phyloP scores from a whole-genome alignment of 495 filamentous ascomycete species.

The Tuber calosporum region DNA sequence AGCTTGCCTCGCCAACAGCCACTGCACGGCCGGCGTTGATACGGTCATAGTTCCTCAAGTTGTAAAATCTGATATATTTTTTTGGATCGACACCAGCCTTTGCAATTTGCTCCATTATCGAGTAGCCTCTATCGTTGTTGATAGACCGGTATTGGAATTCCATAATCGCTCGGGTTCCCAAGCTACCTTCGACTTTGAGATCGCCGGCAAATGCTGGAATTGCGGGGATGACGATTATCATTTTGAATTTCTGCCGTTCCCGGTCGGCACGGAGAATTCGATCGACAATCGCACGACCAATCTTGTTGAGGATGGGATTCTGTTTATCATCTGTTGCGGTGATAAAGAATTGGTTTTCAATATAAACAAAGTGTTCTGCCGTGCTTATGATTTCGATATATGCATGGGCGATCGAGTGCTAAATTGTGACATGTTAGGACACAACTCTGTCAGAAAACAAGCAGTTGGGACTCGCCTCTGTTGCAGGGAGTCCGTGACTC shows the following conservation, averaged over 20 bases:
- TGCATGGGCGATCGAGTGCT: constrained; percentile 80
- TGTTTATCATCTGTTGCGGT: constrained; percentile 73
- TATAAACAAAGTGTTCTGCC: constrained; percentile 81
- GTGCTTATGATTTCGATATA: constrained; percentile 76
- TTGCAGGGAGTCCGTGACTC: constrained; percentile 42
- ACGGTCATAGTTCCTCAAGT: constrained; percentile 85
- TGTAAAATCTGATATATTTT: constrained; percentile 91
- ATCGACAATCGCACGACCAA: constrained; percentile 81
- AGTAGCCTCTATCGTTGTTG: constrained; percentile 71
- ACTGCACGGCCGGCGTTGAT: constrained; percentile 67
- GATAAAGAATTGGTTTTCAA: constrained; percentile 98
- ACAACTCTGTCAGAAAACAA: constrained; percentile 28
- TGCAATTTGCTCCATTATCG: constrained; percentile 72
- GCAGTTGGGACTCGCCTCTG: constrained; percentile 15
- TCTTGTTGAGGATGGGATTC: constrained; percentile 74
- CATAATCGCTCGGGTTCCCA: constrained; percentile 91
- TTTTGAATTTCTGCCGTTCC: constrained; percentile 66
- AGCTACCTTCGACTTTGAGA: constrained; percentile 64
- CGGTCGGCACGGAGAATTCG: constrained; percentile 72
- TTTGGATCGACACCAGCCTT: constrained; percentile 64
- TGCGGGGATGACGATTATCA: constrained; percentile 79
- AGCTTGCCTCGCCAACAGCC: constrained; percentile 56
- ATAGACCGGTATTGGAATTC: constrained; percentile 84
- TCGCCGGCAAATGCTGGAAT: constrained; percentile 90
- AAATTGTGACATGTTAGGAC: constrained; percentile 46